These are phyloP conservation scores for Seiridium cupressi DNA, from an alignment of 2,329 filamentous ascomycete genomes.

Conservation along the genomic window DNA sequence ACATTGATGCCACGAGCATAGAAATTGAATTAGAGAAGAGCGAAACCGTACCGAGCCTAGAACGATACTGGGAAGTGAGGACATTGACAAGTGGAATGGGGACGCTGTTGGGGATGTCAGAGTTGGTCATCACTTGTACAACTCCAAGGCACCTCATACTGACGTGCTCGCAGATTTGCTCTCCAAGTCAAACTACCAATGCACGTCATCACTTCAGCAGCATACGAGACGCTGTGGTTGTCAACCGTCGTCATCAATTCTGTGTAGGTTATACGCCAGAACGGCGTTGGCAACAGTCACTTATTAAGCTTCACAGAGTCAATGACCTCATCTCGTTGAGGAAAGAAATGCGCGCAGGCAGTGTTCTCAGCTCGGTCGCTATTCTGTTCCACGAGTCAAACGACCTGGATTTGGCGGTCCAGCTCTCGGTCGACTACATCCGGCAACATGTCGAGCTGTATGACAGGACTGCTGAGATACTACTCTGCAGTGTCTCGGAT, in stretches of 20 bases:
- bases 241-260: conserved; percentile 24
- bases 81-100: conserved; percentile 26
- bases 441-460: conserved; percentile 19
- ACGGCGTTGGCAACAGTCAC: too few relatives aligned
- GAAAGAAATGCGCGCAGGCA: conserved; percentile 21
- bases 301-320: conserved; percentile 11
- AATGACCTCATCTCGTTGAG: conserved; percentile 25
- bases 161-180: conserved; percentile 14
- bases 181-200: conserved; percentile 19
- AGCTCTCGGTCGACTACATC: conserved; percentile 20
- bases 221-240: conserved; percentile 21
- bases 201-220: conserved; percentile 15
- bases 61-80: conserved; percentile 25
- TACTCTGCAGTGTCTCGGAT: conserved; percentile 13
- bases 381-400: conserved; percentile 22
- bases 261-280: conserved; percentile 14
- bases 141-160: neutral
- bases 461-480: conserved; percentile 16
- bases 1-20: conserved; percentile 22
- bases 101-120: conserved; percentile 20
- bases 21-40: conserved; percentile 20
- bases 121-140: conserved; percentile 13
- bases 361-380: conserved; percentile 24
- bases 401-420: conserved; percentile 22
- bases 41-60: conserved; percentile 16